Conservation (phyloP, 352 stramenopile genomes). For the Pythium aristosporum region DNA sequence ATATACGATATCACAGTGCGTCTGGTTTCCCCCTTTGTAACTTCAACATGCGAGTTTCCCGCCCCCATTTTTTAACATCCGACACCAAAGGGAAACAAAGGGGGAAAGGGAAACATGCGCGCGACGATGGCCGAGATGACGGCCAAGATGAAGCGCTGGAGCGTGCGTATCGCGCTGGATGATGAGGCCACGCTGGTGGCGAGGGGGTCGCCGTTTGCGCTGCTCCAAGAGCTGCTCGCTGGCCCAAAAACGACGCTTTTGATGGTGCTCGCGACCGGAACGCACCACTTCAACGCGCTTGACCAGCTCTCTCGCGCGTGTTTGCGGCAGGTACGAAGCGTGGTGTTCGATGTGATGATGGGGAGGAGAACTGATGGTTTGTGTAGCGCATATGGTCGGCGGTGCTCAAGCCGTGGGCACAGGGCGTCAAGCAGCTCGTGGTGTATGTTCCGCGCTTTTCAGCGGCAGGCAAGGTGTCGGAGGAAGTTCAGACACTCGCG, state of each 20-base stretch:
- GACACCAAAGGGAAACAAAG: not conserved
- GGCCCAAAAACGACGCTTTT: slow-evolving; percentile 16
- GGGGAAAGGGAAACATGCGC: slow-evolving; percentile 12
- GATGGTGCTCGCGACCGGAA: slow-evolving; percentile 16
- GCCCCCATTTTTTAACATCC: not conserved
- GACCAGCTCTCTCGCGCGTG: slow-evolving; percentile 33
- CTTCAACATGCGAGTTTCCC: slow-evolving; percentile 25
- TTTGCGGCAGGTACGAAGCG: slow-evolving; percentile 23
- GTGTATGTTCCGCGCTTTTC: slow-evolving; percentile 23
- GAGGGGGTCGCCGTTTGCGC: slow-evolving; percentile 23
- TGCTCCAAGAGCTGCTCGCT: slow-evolving; percentile 27
- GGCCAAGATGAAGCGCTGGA: slow-evolving; percentile 23
- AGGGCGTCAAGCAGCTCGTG: slow-evolving; percentile 26
- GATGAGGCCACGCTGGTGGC: not conserved
- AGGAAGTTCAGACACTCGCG: slow-evolving; percentile 15
- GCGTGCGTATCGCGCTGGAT: slow-evolving; percentile 27
- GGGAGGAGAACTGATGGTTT: not conserved
- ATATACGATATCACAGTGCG: slow-evolving; percentile 10
- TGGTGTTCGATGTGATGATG: not conserved
- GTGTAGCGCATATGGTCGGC: slow-evolving; percentile 24
- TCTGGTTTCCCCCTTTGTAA: slow-evolving; percentile 6
- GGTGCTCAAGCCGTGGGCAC: slow-evolving; percentile 10
- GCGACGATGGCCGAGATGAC: slow-evolving; percentile 15
- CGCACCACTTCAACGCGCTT: slow-evolving; percentile 34
- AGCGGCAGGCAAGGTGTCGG: slow-evolving; percentile 5